Base-by-base conservation (phyloP, 257 asterid species). In the Ajuga chamaepitys region DNA sequence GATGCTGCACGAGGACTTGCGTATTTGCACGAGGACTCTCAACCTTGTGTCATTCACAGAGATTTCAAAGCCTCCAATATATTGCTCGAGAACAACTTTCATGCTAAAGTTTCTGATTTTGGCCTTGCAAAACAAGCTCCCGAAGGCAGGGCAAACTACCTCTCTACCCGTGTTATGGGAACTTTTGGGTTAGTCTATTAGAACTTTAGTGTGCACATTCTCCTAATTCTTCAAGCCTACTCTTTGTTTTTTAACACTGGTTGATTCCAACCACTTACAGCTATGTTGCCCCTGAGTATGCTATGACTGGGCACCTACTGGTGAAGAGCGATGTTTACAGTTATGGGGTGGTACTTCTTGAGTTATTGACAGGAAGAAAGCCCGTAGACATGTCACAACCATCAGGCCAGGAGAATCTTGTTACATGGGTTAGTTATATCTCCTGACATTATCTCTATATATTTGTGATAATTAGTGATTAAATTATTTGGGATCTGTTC, bases 1-100 rank as follows among this genome's bases (percentile, higher is more conserved):
- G 97, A 93, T 82, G 97, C 99, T 67, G 99, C 96, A 46, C 83
- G 99, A 75, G 99, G 99, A 60, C 97, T 93, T 64, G 92, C 99
- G 20, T 93, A 93, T 80, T 82, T 93, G 84, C 97, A 93, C 1
- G 99, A 93, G 83, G 99, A 93, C 73, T 93, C 99, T 35, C 99
- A 93, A 67, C 99, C 99, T 44, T 93, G 96, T 68, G 99, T 93
- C 40, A 93, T 93, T 62, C 99, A 93, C 72, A 79, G 99, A 77
- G 99, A 93, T 79, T 93, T 89, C 64, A 93, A 93, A 80, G 97
- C 99, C 2, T 89, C 99, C 37, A 93, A 93, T 79, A 93, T 93
- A 77, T 80, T 93, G 80, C 96, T 93, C 9, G 97, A 93, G 83
- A 84, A 88, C 77, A 79, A 89, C 73, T 93, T 89, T 68, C 81